Conservation (phyloP, 163 green algal genomes). For the Prototheca stagnorum region DNA sequence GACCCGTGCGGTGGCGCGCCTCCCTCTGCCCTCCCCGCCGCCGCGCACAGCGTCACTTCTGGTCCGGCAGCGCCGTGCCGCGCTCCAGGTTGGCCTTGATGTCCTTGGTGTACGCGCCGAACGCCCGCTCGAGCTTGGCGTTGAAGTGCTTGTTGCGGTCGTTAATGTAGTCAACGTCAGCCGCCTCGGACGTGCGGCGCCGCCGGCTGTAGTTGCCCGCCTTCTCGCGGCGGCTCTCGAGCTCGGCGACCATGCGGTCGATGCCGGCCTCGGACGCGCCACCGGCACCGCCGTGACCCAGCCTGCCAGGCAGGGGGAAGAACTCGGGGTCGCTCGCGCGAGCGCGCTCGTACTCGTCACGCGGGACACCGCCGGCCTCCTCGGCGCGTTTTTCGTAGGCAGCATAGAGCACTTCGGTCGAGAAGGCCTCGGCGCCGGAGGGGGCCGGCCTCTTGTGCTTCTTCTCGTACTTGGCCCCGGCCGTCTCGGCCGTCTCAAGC, state of each 20-base stretch:
- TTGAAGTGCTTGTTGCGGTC: slow-evolving; percentile 92
- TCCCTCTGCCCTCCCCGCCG: background rate
- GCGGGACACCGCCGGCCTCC: slow-evolving; percentile 16
- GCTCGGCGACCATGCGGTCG: slow-evolving; percentile 73
- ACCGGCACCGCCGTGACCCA: slow-evolving; percentile 41
- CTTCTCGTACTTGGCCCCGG: slow-evolving; percentile 62
- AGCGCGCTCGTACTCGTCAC: slow-evolving; percentile 53
- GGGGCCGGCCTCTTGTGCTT: slow-evolving; percentile 61
- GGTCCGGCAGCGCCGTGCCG: slow-evolving; percentile 60
- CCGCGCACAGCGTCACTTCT: slow-evolving; percentile 3
- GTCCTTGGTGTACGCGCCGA: slow-evolving; percentile 36
- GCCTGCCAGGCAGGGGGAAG: slow-evolving; percentile 43
- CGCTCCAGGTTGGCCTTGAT: slow-evolving; percentile 76
- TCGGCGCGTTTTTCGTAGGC: slow-evolving; percentile 68
- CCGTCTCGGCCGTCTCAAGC: slow-evolving; percentile 60
- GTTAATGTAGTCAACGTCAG: slow-evolving; percentile 95
- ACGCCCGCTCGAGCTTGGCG: slow-evolving; percentile 81
- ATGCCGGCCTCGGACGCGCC: slow-evolving; percentile 38
- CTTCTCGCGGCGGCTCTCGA: slow-evolving; percentile 23
- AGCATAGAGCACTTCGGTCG: slow-evolving; percentile 55
- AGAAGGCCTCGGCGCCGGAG: slow-evolving; percentile 65
- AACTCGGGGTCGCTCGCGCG: slow-evolving; percentile 49
- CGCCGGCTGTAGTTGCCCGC: slow-evolving; percentile 30
- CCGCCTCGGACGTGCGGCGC: slow-evolving; percentile 27
- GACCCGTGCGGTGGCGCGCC: background rate